Conservation (phyloP, 257 asterid genomes). For the Cinchona pubescens region DNA sequence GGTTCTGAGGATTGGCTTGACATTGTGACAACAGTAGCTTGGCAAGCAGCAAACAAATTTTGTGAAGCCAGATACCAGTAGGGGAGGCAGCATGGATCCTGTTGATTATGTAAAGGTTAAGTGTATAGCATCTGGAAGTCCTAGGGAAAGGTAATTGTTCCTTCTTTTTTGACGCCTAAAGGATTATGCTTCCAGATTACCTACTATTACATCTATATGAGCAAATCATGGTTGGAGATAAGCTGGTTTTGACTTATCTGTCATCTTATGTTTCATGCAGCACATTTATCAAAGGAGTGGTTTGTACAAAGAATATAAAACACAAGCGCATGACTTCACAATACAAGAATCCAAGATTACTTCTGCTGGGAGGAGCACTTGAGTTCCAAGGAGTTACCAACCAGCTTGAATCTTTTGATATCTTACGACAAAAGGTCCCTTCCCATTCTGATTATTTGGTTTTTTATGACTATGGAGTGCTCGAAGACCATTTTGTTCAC, state of each 20-base stretch:
- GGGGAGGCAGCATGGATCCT: conserved; percentile 99
- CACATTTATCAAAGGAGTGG: conserved; percentile 78
- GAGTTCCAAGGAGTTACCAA: conserved; percentile 84
- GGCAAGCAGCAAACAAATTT: conserved; percentile 92
- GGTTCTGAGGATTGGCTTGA: conserved; percentile 69
- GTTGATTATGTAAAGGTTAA: conserved; percentile 80
- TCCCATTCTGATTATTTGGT: conserved; percentile 9
- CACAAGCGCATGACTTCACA: conserved; percentile 95
- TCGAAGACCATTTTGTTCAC: conserved; percentile 16
- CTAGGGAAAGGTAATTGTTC: conserved; percentile 58
- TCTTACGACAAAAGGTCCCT: conserved; percentile 75
- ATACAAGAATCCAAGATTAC: conserved; percentile 77
- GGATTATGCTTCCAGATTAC: conserved; percentile 7
- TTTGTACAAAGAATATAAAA: conserved; percentile 87
- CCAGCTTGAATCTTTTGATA: conserved; percentile 87
- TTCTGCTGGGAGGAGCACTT: conserved; percentile 87
- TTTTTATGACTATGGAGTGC: conserved; percentile 18
- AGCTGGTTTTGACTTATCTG: conserved; percentile 6
- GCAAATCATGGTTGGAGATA: background rate
- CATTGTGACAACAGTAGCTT: conserved; percentile 57
- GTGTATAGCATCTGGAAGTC: conserved; percentile 88
- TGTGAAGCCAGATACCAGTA: conserved; percentile 85
- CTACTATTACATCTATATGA: background rate
- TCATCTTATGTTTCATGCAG: conserved; percentile 46
- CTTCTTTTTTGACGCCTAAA: background rate